phyloP scores from a whole-genome alignment of 495 filamentous ascomycete species.

The Daldinia bambusicola region DNA sequence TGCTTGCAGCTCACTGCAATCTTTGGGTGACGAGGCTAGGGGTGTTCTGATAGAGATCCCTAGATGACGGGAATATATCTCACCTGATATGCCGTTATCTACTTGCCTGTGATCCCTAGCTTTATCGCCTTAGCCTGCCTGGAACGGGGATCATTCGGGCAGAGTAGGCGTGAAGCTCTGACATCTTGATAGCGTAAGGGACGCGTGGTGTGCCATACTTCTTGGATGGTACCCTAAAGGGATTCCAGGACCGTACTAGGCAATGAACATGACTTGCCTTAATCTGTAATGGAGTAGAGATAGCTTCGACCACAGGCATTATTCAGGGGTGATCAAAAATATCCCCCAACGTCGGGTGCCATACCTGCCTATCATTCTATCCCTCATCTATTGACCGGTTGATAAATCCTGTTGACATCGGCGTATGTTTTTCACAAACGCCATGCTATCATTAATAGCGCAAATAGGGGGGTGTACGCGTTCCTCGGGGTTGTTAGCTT shows the following conservation, averaged over 20 bases:
- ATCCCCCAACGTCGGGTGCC: neutral
- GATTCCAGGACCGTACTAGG: neutral
- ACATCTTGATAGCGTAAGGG: neutral
- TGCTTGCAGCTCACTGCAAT: neutral
- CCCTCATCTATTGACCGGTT: neutral
- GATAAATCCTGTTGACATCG: neutral
- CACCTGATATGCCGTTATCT: neutral
- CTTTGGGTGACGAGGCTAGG: neutral
- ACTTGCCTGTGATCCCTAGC: neutral
- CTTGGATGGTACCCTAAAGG: neutral
- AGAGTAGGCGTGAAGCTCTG: neutral
- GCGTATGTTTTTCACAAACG: neutral
- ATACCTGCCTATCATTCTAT: neutral
- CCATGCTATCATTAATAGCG: conserved; percentile 14
- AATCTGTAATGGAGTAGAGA: neutral
- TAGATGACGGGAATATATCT: neutral
- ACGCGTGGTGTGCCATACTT: neutral
- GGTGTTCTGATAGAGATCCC: neutral
- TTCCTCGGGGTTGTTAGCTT: conserved; percentile 5
- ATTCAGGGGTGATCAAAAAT: neutral
- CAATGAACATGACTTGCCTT: neutral
- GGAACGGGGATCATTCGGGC: neutral
- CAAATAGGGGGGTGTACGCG: conserved; percentile 2
- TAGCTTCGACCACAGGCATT: neutral
- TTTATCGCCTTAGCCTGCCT: neutral